A percentile compares a stretch with the other conserved stretches of the same genome.
Evolutionary conservation across 106 monocot species (phyloP).

Genomic region (Alisma plantagoaquatica): DNA sequence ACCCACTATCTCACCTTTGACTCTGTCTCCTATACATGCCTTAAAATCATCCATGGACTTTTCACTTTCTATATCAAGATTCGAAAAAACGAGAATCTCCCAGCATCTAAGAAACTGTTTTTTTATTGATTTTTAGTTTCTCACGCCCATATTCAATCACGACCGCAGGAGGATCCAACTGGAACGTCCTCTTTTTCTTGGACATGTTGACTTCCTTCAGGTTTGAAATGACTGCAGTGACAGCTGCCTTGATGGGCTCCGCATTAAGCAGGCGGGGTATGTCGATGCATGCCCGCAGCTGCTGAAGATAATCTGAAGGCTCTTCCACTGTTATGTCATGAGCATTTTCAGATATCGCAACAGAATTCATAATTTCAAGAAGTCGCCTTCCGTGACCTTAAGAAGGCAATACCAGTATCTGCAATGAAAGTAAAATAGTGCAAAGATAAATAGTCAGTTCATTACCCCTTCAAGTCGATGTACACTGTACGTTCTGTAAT

Average conservation of each 20-base stretch:
- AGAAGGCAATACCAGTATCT: slow-evolving; percentile 86
- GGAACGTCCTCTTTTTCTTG: slow-evolving; percentile 33
- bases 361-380: slow-evolving; percentile 58
- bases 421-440: slow-evolving; percentile 13
- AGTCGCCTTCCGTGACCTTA: slow-evolving; percentile 70
- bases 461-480: too few relatives aligned
- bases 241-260: slow-evolving; percentile 37
- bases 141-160: slow-evolving; percentile 42
- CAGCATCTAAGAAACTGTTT: slow-evolving; percentile 82
- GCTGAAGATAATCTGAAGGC: slow-evolving; percentile 91
- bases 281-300: slow-evolving; percentile 66
- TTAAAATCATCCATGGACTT: slow-evolving; percentile 48
- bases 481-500: too few relatives aligned
- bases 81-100: slow-evolving; percentile 71
- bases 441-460: too few relatives aligned
- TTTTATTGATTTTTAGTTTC: slow-evolving; percentile 83
- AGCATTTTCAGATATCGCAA: slow-evolving; percentile 56
- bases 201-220: slow-evolving; percentile 49
- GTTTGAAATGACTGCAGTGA: slow-evolving; percentile 27
- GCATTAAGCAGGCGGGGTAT: slow-evolving; percentile 51
- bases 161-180: slow-evolving; percentile 25
- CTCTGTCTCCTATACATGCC: slow-evolving; percentile 33
- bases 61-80: slow-evolving; percentile 29
- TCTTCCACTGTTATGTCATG: slow-evolving; percentile 89
- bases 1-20: slow-evolving; percentile 49